phyloP scores from a whole-genome alignment of 805 yeast species.

The Metschnikowia baotianmanensis region DNA sequence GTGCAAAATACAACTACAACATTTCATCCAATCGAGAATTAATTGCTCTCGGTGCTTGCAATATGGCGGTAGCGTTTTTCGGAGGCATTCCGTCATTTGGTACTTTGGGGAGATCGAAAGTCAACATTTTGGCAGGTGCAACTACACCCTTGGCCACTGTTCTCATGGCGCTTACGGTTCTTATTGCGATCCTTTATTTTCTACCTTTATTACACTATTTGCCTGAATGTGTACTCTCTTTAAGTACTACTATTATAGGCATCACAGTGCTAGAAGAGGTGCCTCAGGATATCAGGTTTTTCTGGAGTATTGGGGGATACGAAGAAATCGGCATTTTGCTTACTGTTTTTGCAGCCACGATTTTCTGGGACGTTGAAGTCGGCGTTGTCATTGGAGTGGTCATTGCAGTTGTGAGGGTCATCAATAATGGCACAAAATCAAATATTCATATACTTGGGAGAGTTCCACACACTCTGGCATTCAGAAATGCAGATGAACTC shows the following conservation, averaged over 20 bases:
- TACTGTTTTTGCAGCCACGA: conserved; percentile 25
- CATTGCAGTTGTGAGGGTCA: conserved; percentile 33
- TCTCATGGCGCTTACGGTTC: conserved; percentile 29
- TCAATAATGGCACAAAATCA: conserved; percentile 41
- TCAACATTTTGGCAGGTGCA: conserved; percentile 44
- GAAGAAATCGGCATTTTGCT: conserved; percentile 23
- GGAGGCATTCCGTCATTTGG: conserved; percentile 38
- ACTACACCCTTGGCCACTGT: conserved; percentile 40
- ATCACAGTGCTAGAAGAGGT: conserved; percentile 47
- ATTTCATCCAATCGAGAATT: conserved; percentile 34
- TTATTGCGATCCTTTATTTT: conserved; percentile 25
- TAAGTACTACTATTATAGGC: conserved; percentile 42
- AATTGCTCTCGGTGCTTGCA: conserved; percentile 32
- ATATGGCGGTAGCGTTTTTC: conserved; percentile 26
- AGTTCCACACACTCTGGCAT: conserved; percentile 46
- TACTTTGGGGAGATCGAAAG: conserved; percentile 36
- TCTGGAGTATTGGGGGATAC: conserved; percentile 23
- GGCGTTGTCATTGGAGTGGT: conserved; percentile 37
- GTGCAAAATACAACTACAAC: conserved; percentile 31
- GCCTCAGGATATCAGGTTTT: conserved; percentile 46
- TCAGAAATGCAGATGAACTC: conserved; percentile 69
- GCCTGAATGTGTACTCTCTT: conserved; percentile 35
- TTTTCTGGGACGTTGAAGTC: conserved; percentile 39
- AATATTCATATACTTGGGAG: conserved; percentile 46
- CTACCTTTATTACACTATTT: conserved; percentile 26